Evolutionary conservation across 129 eudicot genomes (phyloP).

Genomic region (Lonicera japonica): DNA sequence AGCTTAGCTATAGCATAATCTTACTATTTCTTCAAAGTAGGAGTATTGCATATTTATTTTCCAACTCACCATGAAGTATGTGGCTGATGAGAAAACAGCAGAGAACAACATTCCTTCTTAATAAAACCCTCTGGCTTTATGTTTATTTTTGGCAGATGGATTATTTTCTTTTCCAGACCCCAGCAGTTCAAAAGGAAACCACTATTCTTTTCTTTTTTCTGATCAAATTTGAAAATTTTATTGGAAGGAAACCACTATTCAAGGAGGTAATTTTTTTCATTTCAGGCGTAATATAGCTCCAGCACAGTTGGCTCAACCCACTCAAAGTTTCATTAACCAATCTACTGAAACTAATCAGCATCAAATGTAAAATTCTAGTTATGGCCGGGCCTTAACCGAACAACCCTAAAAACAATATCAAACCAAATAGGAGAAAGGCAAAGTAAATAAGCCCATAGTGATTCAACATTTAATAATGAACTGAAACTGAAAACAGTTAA

Average conservation of each 20-base stretch:
- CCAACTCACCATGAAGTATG: too few relatives aligned
- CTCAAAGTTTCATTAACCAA: not conserved
- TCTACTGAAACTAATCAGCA: not conserved
- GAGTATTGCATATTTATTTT: too few relatives aligned
- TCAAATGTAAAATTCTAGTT: not conserved
- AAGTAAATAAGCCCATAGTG: not conserved
- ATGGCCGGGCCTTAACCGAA: not conserved
- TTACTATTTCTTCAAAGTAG: too few relatives aligned
- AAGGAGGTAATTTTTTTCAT: too few relatives aligned
- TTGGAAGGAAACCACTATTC: too few relatives aligned
- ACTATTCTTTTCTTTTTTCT: not conserved
- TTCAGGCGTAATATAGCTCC: constrained; percentile 3
- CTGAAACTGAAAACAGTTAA: not conserved
- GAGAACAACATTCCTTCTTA: not conserved
- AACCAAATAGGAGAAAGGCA: not conserved
- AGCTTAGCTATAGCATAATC: too few relatives aligned
- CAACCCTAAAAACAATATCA: not conserved
- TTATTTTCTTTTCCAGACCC: too few relatives aligned
- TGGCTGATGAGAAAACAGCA: not conserved
- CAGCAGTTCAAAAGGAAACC: not conserved
- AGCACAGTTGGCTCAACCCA: not conserved
- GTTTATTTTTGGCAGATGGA: too few relatives aligned
- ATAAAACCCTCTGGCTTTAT: not conserved
- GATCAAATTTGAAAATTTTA: too few relatives aligned
- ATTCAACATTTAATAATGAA: not conserved